Evolutionary conservation across 371 early-diverging fungal genomes (phyloP), one percentile per base, ranked within the genome.

Genomic region (Apophysomyces trapeziformis): DNA sequence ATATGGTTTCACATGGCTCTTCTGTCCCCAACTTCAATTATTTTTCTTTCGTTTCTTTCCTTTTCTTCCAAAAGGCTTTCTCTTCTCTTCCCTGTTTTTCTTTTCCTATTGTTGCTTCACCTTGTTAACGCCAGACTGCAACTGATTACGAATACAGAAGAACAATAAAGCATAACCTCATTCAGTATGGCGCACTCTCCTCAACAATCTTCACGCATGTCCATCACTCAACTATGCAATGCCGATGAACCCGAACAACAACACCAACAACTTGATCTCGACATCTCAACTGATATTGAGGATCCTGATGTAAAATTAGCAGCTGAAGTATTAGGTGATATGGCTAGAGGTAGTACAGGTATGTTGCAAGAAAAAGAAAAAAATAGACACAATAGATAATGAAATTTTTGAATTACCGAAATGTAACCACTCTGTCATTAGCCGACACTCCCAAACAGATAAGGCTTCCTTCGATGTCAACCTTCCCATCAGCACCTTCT

Each of bases 301-400:
- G 89, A 87, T 63, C 75, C 83, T 32, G 89, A 83, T 57, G 87
- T 87, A n/a, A 85, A 82, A 69, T 58, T 87, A 39, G 90, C 90
- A 26, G 92, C 88, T 16, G 88, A 89, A 69, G 87, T 80, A 18
- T 73, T 92, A n/a, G 89, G 87, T 4, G 84, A 83, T 59, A 80
- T 92, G 79, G 78, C 81, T 37, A 80, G 72, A 43, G 67, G 66
- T 5, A 54, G 46, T 67, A 46, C 9, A 38, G 56, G 43, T 35
- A 58, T 16, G 35, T 57, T 26, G 32, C 32, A 26, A 26, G 32
- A 58, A 56, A 36, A 58, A 56, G 38, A 41, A 54, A 39, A 57
- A 41, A 63, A 60, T 7, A 61, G 32, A 50, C n/a, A 54, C 36
- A 37, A 65, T 57, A 57, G 37, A 26, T 26, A 11, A 14, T 21